Conservation (phyloP, 2,329 filamentous ascomycete genomes). For the Venturia asperata region DNA sequence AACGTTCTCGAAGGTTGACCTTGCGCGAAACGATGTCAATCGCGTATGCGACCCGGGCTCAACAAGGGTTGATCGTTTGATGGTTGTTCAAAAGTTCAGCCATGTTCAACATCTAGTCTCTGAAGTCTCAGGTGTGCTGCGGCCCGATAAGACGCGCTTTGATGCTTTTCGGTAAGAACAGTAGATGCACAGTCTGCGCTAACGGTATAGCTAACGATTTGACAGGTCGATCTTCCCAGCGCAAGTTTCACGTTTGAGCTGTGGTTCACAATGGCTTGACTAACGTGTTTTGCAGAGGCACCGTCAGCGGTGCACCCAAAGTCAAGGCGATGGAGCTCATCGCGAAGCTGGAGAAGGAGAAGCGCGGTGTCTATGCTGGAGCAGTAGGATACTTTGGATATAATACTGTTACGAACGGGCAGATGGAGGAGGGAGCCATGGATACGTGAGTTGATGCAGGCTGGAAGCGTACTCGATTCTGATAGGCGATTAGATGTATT, state of each 20-base stretch:
- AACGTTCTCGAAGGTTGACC: conserved; percentile 37
- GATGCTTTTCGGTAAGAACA: conserved; percentile 66
- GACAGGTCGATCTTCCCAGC: conserved; percentile 78
- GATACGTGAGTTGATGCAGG: conserved; percentile 50
- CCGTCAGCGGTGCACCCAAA: conserved; percentile 91
- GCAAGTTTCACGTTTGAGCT: background rate
- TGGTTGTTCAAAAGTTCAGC: conserved; percentile 73
- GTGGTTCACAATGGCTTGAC: background rate
- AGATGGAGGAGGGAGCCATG: conserved; percentile 73
- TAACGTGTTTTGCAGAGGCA: conserved; percentile 46
- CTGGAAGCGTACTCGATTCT: background rate
- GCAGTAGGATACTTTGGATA: conserved; percentile 97
- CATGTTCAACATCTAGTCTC: conserved; percentile 97
- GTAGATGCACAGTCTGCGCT: background rate
- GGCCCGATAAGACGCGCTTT: conserved; percentile 78
- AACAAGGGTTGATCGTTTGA: conserved; percentile 84
- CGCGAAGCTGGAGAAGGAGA: conserved; percentile 86
- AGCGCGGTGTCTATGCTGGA: conserved; percentile 89
- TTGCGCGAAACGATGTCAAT: conserved; percentile 94
- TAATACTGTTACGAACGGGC: conserved; percentile 58
- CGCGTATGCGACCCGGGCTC: conserved; percentile 85
- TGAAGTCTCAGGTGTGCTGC: conserved; percentile 85
- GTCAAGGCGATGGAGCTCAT: conserved; percentile 97
- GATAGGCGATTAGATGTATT: conserved; percentile 48
- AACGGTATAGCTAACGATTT: background rate